Base-by-base conservation (phyloP, 257 asterid genomes). In the Mentha longifolia region DNA sequence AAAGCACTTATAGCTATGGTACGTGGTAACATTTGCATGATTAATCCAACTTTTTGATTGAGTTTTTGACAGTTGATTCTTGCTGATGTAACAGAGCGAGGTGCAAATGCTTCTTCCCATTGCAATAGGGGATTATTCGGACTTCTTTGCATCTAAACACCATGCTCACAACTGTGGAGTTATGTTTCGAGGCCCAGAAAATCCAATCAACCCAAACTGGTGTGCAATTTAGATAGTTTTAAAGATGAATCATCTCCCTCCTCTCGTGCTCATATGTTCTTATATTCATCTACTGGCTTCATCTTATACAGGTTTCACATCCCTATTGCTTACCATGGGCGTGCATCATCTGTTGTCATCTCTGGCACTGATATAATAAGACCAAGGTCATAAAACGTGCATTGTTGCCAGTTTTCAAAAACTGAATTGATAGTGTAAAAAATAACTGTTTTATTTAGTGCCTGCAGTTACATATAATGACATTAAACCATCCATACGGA, bases 271-370 rank as follows among this genome's bases (percentile, higher is more conserved):
- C n/a, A 47, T 33, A 43, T 56, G 39, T 4, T 46, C n/a, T 31
- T 9, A 16, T 62, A 41, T 9, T n/a, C 20, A 35, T 67, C 52
- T 41, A 20, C 17, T 62, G 71, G 65, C 67, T 76, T 71, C 63
- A 72, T 66, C 16, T 19, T 13, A 51, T 75, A 67, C 92, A 94
- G 97, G 98, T 94, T 82, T 84, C 91, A 89, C 81, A 82, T 94
- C 85, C 98, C 98, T 70, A 91, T 89, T 71, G 98, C 96, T 51
- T 94, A 94, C 82, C 98, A 94, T 83, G 98, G 98, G 65, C 91
- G 98, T 77, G 97, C 97, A 59, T 94, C 98, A 41, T 94, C 97
- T 54, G 71, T 94, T 75, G 97, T 94, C 79, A 71, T 91, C 75
- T 91, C 97, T 67, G 97, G 98, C 79, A 91, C 98, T 60, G 87